phyloP scores from a whole-genome alignment of 768 basidiomycete species.

The Xanthoconium stramineum region DNA sequence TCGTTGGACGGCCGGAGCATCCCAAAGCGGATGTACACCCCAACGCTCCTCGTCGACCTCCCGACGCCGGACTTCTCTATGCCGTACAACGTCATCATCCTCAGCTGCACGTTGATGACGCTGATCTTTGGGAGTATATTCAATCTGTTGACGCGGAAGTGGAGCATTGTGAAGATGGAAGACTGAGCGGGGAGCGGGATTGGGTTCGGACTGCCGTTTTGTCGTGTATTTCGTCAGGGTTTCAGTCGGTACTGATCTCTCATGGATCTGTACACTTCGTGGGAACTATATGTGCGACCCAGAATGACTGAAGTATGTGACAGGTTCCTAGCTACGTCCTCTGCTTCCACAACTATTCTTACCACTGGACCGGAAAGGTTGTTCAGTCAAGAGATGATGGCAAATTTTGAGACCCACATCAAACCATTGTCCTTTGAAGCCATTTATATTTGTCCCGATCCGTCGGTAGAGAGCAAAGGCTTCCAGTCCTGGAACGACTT shows the following conservation, averaged over 20 bases:
- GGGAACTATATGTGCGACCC: no score
- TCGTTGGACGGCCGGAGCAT: not conserved
- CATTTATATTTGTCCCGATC: not conserved
- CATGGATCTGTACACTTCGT: no score
- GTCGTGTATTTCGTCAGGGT: no score
- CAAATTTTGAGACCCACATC: not conserved
- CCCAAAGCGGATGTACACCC: conserved; percentile 64
- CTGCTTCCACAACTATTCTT: conserved; percentile 3
- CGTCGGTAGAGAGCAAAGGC: not conserved
- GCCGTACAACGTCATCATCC: conserved; percentile 99
- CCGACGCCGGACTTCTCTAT: conserved; percentile 99
- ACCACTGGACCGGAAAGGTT: not conserved
- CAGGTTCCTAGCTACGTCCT: not conserved
- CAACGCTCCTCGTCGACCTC: conserved; percentile 82
- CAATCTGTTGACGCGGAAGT: conserved; percentile 79
- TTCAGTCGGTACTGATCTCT: no score
- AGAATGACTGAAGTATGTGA: no score
- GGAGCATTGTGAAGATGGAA: conserved; percentile 52
- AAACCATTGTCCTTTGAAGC: not conserved
- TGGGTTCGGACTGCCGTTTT: no score
- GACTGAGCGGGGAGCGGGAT: conserved; percentile 3
- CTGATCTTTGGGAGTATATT: conserved; percentile 92
- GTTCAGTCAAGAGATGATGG: not conserved
- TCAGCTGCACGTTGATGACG: conserved; percentile 87
- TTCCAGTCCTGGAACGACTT: not conserved